Evolutionary conservation across 345 rosid genomes (phyloP), one percentile per base, ranked within the genome.

Genomic region (Citrus cavaleriei): DNA sequence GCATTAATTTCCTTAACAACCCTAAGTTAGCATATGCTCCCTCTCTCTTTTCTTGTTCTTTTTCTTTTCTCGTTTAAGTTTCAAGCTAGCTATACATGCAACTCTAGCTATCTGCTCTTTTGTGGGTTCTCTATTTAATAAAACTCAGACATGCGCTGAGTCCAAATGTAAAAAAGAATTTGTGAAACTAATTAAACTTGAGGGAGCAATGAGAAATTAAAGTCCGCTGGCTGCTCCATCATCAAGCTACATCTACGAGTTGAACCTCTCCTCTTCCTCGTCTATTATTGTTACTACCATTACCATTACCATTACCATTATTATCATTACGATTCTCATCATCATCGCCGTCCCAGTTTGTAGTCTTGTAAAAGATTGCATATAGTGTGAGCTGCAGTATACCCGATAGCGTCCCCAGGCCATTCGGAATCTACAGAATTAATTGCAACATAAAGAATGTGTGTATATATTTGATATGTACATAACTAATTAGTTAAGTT

Each of bases 401-500:
- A 32, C 93, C 96, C n/a, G 90, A 86, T 38, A 90, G 1, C 2
- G 90, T 3, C 77, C 94, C 94, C 77, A 90, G 78, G 21, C 68
- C 77, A 79, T 89, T 90, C 68, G 93, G 92, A 66, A 88, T 54
- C 86, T 88, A 74, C 69, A 73, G 7, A 69, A 46, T 46, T 3
- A 46, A 46, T 12, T 42, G 49, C 49, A 42, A 42, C 49, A 42
- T 6, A 2, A 42, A 10, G 13, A 42, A 10, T 34, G 35, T 3
- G 4, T 8, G 10, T 10, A 1, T 12, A 42, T 10, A 3, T 12
- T 42, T 42, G 49, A 42, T 42, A 12, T 42, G 14, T 42, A 12
- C 16, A 3, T 12, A 40, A 10, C 49, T 40, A 40, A 42, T 42
- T 42, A 13, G 51, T 13, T 46, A 12, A 12, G 14, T 46, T 46